Conservation (phyloP, 352 stramenopile genomes). For the Globisporangium echinulatum region DNA sequence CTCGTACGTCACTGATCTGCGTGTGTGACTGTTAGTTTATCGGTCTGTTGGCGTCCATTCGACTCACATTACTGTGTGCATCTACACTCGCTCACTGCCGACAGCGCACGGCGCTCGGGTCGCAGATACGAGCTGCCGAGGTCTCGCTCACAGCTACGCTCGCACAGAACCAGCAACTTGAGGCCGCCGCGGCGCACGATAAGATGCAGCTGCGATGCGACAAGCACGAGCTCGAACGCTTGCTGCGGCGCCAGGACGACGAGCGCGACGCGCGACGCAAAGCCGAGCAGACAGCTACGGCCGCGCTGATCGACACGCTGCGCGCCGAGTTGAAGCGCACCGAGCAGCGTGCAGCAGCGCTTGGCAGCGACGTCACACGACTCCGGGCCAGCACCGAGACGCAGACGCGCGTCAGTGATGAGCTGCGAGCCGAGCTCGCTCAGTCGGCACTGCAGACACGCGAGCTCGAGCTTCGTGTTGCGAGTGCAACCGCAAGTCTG, state of each 20-base stretch:
- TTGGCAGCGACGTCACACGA: not conserved
- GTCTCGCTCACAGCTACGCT: conserved; percentile 3
- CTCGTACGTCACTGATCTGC: not conserved
- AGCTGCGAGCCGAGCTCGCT: not conserved
- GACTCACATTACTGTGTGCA: too few relatives aligned
- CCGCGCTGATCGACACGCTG: conserved; percentile 18
- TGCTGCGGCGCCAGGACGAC: conserved; percentile 23
- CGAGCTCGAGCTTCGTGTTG: not conserved
- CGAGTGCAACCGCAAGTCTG: not conserved
- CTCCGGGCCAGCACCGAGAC: not conserved
- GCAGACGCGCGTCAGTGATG: not conserved
- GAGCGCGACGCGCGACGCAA: conserved; percentile 18
- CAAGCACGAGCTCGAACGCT: conserved; percentile 25
- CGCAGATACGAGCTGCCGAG: conserved; percentile 5
- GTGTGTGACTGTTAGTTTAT: not conserved
- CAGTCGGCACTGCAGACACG: not conserved
- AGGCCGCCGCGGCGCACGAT: conserved; percentile 16
- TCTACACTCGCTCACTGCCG: not conserved
- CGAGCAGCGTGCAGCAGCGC: not conserved
- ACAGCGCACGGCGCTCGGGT: not conserved
- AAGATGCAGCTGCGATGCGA: conserved; percentile 25
- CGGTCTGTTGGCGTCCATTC: too few relatives aligned
- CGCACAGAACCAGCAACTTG: conserved; percentile 15
- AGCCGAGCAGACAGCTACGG: conserved; percentile 8
- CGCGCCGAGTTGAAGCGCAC: conserved; percentile 11